Evolutionary conservation across 2,329 filamentous ascomycete genomes (phyloP), one percentile per base, ranked within the genome.

Genomic region (Phialophora expanda): DNA sequence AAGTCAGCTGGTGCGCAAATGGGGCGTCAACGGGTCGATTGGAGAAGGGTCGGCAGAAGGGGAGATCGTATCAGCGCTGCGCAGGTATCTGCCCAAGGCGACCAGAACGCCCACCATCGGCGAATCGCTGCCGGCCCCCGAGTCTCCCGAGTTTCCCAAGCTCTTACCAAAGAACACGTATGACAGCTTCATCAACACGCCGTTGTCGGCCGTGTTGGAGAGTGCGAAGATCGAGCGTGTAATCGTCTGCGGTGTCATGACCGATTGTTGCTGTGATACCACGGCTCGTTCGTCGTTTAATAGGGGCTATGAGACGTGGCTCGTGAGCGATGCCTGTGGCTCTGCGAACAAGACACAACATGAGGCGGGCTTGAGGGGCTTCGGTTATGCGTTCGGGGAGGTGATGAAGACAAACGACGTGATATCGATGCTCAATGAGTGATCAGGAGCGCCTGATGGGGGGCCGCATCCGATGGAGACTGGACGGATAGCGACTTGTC

Each of bases 211-310:
- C 26, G 46, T 73, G 22, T 62, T 80, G 59, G 65, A 72, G 54
- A 66, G 67, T n/a, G 64, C 69, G 5, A 69, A 61, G 0, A 70
- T 78, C 1, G 71, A 75, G 57, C 73, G 76, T 34, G 71, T 79
- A 12, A 71, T 81, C 9, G 74, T 79, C 4, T 77, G 76, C 63
- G 78, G 79, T 7, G 78, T 79, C 22, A 80, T 80, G 69, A 80
- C 78, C 54, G 77, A 80, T 70, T 79, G 77, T 62, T 80, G 78
- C 67, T 76, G 74, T 62, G 78, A 80, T 68, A 78, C 78, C 3
- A 78, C 78, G 56, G 78, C 73, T 3, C 61, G 77, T 55, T 73
- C 73, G 38, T 77, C 78, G 2, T 80, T 80, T 62, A 78, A 79
- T 70, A 17, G 77, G 6, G 78, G 78, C 2, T 80, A 72, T 60